These are phyloP conservation scores for Skeletonema potamos DNA, from an alignment of 108 stramenopile species.

Conservation along the genomic window DNA sequence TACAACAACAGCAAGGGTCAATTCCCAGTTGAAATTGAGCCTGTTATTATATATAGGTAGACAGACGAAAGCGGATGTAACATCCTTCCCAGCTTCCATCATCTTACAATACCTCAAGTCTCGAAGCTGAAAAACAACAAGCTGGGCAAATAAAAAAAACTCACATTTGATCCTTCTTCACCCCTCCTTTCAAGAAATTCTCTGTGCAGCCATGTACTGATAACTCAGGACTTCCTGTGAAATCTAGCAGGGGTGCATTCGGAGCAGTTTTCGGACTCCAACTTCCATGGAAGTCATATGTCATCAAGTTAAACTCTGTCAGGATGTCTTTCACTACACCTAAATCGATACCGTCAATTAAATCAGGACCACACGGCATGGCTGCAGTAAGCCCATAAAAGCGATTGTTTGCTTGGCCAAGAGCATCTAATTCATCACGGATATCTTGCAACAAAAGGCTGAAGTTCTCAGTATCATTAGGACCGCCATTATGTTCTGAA, in stretches of 20 bases:
- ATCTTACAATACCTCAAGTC: too few relatives aligned
- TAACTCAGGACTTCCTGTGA: constrained; percentile 13
- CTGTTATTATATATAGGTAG: too few relatives aligned
- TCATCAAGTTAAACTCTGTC: constrained; percentile 44
- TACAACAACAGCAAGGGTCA: too few relatives aligned
- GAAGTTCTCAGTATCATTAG: constrained; percentile 32
- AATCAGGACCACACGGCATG: constrained; percentile 37
- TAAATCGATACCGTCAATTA: constrained; percentile 24
- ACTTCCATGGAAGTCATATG: constrained; percentile 25
- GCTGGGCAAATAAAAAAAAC: not conserved
- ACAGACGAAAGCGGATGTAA: too few relatives aligned
- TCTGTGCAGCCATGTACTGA: constrained; percentile 29
- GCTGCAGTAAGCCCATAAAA: constrained; percentile 40
- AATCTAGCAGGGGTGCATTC: constrained; percentile 34
- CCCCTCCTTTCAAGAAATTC: constrained; percentile 31
- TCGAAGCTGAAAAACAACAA: not conserved
- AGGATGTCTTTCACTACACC: constrained; percentile 2
- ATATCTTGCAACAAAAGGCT: constrained; percentile 26
- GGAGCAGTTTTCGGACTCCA: constrained; percentile 31
- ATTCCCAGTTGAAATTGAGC: too few relatives aligned
- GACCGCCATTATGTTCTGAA: constrained; percentile 7
- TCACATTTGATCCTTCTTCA: constrained; percentile 5
- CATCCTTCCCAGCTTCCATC: too few relatives aligned
- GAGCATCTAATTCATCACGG: constrained; percentile 23
- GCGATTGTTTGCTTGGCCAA: constrained; percentile 18